phyloP scores from a whole-genome alignment of 306 rosid species.

The Pachyrhizus erosus region DNA sequence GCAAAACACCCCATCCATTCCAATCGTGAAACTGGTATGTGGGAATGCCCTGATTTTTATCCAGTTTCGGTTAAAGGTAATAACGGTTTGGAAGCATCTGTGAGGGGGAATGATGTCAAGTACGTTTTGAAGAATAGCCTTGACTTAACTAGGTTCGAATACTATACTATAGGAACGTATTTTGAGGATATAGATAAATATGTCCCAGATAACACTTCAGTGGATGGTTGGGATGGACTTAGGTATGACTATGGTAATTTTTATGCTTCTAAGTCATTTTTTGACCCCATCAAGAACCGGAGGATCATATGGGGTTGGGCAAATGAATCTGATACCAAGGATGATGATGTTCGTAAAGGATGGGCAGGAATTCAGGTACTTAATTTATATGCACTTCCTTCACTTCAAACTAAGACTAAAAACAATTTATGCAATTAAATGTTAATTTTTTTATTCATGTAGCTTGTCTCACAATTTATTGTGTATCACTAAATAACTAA shows the following conservation, averaged over 20 bases:
- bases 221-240: constrained; percentile 76
- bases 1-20: constrained; percentile 81
- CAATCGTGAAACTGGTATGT: constrained; percentile 64
- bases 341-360: constrained; percentile 61
- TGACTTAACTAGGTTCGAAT: constrained; percentile 78
- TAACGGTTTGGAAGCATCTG: constrained; percentile 61
- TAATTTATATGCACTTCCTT: neutral
- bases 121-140: constrained; percentile 77
- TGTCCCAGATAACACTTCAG: constrained; percentile 58
- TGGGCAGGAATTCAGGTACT: constrained; percentile 93
- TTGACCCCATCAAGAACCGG: constrained; percentile 59
- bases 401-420: no score
- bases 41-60: constrained; percentile 91
- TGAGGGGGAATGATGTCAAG: constrained; percentile 44
- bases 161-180: constrained; percentile 73
- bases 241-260: constrained; percentile 92
- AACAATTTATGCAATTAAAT: no score
- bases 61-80: constrained; percentile 54
- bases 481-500: no score
- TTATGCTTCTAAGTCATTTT: constrained; percentile 90
- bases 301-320: constrained; percentile 96
- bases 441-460: no score
- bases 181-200: constrained; percentile 45
- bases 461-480: no score
- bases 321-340: constrained; percentile 67